Percentiles rank a stretch among this genome's conserved stretches.
Evolutionary conservation across 305 asterid genomes (phyloP).

Genomic region (Fraxinus ornus): DNA sequence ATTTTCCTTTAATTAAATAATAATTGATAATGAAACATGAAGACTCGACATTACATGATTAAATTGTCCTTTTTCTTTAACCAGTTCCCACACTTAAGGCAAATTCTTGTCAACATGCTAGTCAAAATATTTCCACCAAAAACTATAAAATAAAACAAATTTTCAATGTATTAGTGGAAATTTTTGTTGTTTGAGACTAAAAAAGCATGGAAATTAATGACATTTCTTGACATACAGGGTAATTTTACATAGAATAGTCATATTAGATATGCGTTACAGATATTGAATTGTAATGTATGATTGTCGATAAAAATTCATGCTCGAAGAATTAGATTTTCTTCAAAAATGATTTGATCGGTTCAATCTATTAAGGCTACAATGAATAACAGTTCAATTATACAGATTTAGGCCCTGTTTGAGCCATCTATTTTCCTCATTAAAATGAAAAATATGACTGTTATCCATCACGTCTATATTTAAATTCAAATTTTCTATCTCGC

Average conservation of each 20-base stretch:
- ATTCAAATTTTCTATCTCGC: too few species aligned
- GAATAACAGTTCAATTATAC: too few species aligned
- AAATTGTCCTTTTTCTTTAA: not conserved
- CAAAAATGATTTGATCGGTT: too few species aligned
- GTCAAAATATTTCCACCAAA: not conserved
- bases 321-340: not conserved
- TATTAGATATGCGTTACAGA: too few species aligned
- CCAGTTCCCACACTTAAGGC: conserved; percentile 12
- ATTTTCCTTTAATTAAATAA: too few species aligned
- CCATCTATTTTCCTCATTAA: too few species aligned
- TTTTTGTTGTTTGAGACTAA: not conserved
- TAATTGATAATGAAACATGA: not conserved
- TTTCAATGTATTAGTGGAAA: not conserved
- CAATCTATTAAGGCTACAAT: too few species aligned
- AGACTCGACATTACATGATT: not conserved
- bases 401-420: too few species aligned
- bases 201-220: not conserved
- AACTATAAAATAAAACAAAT: not conserved
- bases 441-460: too few species aligned
- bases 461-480: too few species aligned
- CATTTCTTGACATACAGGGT: not conserved
- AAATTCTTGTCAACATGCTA: not conserved
- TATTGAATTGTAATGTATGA: not conserved
- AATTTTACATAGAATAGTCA: not conserved
- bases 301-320: too few species aligned